Evolutionary conservation across 495 filamentous ascomycete species (phyloP), one percentile per base, ranked within the genome.

Genomic region (Aspergillus leporis): DNA sequence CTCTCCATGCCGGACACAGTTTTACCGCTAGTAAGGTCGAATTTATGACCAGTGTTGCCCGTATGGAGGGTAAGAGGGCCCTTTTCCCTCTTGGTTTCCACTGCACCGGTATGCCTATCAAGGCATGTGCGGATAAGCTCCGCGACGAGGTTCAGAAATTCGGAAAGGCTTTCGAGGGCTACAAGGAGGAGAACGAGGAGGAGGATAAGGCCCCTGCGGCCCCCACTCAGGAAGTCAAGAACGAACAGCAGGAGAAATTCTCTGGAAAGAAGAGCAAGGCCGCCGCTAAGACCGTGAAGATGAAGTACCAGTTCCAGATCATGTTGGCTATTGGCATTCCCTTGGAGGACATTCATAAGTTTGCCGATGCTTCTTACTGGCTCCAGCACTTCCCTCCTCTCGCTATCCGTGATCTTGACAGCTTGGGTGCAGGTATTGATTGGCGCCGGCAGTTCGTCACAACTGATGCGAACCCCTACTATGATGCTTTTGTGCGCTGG

Each of bases 51-150:
- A 90, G 93, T 36, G 89, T 87, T 61, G 86, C 88, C 40, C 79
- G 93, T 38, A 95, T 97, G 92, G 84, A 94, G 72, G 94, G 94
- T 61, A 91, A 91, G 77, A 80, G 88, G 47, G 81, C 85, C 58
- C 79, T 98, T 46, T 97, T 93, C 73, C 94, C 94, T 53, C 85
- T 90, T 50, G 95, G 94, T 14, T 98, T 90, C 75, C 94, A 98
- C 77, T 95, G 91, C 75, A 97, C 95, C 0, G 94, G 94, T 69
- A 93, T 98, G 86, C 92, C 94, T 5, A 98, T 98, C 77, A 97
- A 97, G 73, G 92, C 94, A 5, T 96, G 90, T 68, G 93, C 94
- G 25, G 94, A 98, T 75, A 98, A 97, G 76, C 85, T 98, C 36
- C 80, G 81, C 48, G 87, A 93, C 54, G 95, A 98, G 69, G 84